Conservation (phyloP, 2,329 filamentous ascomycete genomes). For the Colletotrichum sp. region DNA sequence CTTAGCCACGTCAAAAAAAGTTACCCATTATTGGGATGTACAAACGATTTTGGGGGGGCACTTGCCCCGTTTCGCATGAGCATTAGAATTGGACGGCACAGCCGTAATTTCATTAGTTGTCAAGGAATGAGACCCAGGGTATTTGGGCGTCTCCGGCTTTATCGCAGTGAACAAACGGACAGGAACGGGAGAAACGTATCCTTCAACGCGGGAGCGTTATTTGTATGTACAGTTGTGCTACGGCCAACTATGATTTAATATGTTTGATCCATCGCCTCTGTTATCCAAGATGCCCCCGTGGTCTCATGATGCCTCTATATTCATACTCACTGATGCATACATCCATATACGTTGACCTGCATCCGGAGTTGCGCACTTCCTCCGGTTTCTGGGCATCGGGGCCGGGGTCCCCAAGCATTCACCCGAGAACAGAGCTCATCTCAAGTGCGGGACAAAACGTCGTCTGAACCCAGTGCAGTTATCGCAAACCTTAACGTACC, state of each 20-base stretch:
- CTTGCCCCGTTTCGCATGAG: conserved; percentile 6
- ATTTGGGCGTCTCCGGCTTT: background rate
- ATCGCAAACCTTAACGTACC: background rate
- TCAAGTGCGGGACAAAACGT: background rate
- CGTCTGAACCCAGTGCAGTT: background rate
- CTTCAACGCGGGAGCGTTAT: background rate
- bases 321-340: background rate
- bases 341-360: background rate
- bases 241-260: background rate
- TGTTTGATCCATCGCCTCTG: background rate
- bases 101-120: conserved; percentile 3
- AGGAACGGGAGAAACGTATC: background rate
- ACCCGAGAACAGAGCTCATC: background rate
- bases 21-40: conserved; percentile 12
- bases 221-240: conserved; percentile 4
- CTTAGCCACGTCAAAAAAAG: background rate
- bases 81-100: conserved; percentile 5
- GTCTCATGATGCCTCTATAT: background rate
- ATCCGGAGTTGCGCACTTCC: background rate
- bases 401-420: background rate
- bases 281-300: background rate
- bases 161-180: background rate
- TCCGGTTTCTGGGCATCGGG: background rate
- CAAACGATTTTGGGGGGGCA: conserved; percentile 10
- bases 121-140: background rate